Evolutionary conservation across 2,329 filamentous ascomycete genomes (phyloP), one percentile per base, ranked within the genome.

Genomic region (Fusarium torreyae): DNA sequence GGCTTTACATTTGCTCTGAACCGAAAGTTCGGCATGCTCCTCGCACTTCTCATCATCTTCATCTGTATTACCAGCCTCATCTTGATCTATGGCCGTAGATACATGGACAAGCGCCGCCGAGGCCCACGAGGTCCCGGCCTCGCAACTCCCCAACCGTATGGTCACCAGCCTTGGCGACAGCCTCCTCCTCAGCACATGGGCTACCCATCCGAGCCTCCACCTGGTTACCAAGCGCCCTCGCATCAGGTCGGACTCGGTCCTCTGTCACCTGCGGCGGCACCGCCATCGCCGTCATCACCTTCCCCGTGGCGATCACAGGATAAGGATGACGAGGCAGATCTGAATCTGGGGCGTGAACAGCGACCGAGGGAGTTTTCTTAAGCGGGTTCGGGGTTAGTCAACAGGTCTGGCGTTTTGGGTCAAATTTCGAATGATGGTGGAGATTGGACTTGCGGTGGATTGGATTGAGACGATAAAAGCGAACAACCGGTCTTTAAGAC

Each of bases 1-100:
- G 89, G 89, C 24, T 89, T 90, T 73, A 81, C 82, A 0, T 85
- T 90, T 53, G 87, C 88, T 4, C 78, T 84, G 15, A 85, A 85
- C 54, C 71, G 80, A n/a, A 77, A 75, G 45, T 84, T 82, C 60
- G 80, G 84, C 66, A 83, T 81, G 70, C 79, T 84, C 34, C 81
- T 88, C n/a, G 80, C 83, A 10, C 83, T 80, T 24, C 74, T 87
- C 33, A 76, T 87, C 33, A 76, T 87, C 48, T 76, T 85, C 43
- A 64, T 75, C 22, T 73, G 83, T 63, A 76, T 86, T 7, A 76
- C 79, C 33, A 75, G 83, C 48, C 68, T 85, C 22, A 69, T 81
- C 52, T 74, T 80, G 44, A 78, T 77, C 52, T 73, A 78, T 44
- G 74, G 76, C 34, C 71, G 70, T 34, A 71, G 66, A 54, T 77